A percentile compares a stretch with the other conserved stretches of the same genome.
These are phyloP conservation scores for Taphrina communis DNA, from an alignment of 1,139 yeast species.

Conservation along the genomic window DNA sequence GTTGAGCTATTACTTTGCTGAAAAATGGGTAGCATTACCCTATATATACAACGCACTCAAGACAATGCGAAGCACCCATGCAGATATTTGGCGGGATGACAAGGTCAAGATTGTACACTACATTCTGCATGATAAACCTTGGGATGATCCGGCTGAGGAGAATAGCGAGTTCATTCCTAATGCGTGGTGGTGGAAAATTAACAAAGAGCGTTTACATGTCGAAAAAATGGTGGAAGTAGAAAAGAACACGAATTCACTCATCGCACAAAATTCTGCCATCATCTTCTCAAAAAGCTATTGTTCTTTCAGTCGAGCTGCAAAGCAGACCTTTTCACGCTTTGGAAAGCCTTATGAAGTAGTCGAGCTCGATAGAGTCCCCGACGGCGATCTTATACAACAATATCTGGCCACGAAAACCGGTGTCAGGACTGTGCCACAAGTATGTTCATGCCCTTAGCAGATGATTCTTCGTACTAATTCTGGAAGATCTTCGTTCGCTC, in stretches of 20 bases:
- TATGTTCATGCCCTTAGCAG: neutral
- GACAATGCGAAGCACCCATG: conserved; percentile 57
- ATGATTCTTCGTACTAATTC: too few species aligned
- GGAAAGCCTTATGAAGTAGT: conserved; percentile 11
- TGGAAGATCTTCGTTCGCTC: conserved; percentile 17
- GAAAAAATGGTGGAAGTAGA: conserved; percentile 20
- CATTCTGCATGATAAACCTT: conserved; percentile 60
- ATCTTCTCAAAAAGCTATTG: conserved; percentile 32
- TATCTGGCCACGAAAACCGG: conserved; percentile 14
- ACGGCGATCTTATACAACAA: conserved; percentile 25
- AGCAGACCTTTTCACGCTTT: neutral
- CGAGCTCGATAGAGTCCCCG: conserved; percentile 25
- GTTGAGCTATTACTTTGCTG: conserved; percentile 59
- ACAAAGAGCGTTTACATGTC: conserved; percentile 46
- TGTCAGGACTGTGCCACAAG: conserved; percentile 34
- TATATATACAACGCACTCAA: conserved; percentile 62
- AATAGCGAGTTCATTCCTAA: conserved; percentile 49
- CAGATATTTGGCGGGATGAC: conserved; percentile 56
- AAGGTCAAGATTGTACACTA: conserved; percentile 63
- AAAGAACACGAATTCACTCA: conserved; percentile 4
- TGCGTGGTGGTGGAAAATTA: conserved; percentile 54
- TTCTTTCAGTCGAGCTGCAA: conserved; percentile 31
- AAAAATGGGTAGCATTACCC: conserved; percentile 59
- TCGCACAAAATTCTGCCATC: conserved; percentile 19
- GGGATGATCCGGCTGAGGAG: conserved; percentile 54